A percentile compares a stretch with the other conserved stretches of the same genome.
Evolutionary conservation across 441 rosid genomes (phyloP).

Genomic region (Populus hybrid): DNA sequence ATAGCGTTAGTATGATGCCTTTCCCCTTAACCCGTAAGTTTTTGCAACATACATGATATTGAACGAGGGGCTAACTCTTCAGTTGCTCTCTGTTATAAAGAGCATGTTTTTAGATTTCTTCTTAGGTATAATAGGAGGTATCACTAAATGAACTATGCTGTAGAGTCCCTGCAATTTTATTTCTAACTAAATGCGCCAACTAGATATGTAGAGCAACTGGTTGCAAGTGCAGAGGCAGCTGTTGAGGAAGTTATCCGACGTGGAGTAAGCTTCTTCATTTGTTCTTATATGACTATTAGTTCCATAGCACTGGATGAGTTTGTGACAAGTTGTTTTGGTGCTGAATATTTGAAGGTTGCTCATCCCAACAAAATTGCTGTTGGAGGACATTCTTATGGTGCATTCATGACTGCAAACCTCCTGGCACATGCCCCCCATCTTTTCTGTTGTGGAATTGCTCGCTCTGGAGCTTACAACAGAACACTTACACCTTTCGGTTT

Average conservation of each 20-base stretch:
- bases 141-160: not conserved
- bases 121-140: not conserved
- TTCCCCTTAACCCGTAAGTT: not conserved
- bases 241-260: constrained; percentile 91
- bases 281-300: constrained; percentile 5
- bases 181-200: constrained; percentile 14
- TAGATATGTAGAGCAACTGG: constrained; percentile 93
- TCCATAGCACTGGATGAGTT: constrained; percentile 13
- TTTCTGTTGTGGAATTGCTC: constrained; percentile 91
- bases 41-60: not conserved
- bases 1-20: not conserved
- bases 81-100: not conserved
- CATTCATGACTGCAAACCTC: constrained; percentile 97
- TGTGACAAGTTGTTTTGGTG: constrained; percentile 19
- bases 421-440: constrained; percentile 97
- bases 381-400: constrained; percentile 99
- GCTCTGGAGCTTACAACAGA: constrained; percentile 98
- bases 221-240: constrained; percentile 96
- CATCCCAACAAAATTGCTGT: constrained; percentile 81
- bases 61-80: not conserved
- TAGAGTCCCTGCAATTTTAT: not conserved
- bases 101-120: not conserved
- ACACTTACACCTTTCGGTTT: constrained; percentile 98
- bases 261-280: constrained; percentile 54
- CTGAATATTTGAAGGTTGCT: constrained; percentile 60